Conservation (phyloP, 1,284 basidiomycete genomes). For the Ceratobasidium sp. region DNA sequence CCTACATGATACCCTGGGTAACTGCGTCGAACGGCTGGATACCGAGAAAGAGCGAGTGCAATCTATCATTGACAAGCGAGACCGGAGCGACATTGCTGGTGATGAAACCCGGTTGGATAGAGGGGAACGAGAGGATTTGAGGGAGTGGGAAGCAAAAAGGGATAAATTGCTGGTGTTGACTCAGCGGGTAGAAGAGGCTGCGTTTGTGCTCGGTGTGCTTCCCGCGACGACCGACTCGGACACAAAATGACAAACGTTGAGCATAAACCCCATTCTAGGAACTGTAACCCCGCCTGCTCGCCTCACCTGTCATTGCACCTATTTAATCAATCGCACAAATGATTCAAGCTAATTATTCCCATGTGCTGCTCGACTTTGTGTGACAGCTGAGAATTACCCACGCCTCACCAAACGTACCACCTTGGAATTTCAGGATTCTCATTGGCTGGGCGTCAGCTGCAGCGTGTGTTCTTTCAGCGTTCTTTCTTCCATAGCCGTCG, state of each 20-base stretch:
- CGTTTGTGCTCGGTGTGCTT: slow-evolving; percentile 78
- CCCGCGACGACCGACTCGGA: slow-evolving; percentile 21
- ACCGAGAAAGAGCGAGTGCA: slow-evolving; percentile 77
- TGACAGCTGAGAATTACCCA: neutral
- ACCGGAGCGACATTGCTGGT: slow-evolving; percentile 81
- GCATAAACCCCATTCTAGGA: neutral
- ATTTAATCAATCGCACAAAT: neutral
- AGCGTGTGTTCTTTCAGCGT: too few relatives aligned
- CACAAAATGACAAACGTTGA: slow-evolving; percentile 15
- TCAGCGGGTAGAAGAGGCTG: slow-evolving; percentile 82
- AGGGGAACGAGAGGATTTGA: slow-evolving; percentile 73
- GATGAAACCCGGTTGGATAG: slow-evolving; percentile 75
- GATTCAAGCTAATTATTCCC: neutral
- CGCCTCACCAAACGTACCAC: neutral
- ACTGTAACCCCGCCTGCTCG: neutral
- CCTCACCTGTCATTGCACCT: neutral
- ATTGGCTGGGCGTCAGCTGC: too few relatives aligned
- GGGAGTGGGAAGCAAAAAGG: slow-evolving; percentile 73
- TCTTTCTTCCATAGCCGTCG: too few relatives aligned
- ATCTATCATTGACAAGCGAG: slow-evolving; percentile 79
- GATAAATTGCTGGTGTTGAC: slow-evolving; percentile 79
- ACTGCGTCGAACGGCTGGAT: slow-evolving; percentile 76
- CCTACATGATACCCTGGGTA: slow-evolving; percentile 88
- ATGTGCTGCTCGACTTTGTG: neutral
- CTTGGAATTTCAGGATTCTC: neutral